Evolutionary conservation across 768 basidiomycete genomes (phyloP).

Genomic region (Galerina marginata): DNA sequence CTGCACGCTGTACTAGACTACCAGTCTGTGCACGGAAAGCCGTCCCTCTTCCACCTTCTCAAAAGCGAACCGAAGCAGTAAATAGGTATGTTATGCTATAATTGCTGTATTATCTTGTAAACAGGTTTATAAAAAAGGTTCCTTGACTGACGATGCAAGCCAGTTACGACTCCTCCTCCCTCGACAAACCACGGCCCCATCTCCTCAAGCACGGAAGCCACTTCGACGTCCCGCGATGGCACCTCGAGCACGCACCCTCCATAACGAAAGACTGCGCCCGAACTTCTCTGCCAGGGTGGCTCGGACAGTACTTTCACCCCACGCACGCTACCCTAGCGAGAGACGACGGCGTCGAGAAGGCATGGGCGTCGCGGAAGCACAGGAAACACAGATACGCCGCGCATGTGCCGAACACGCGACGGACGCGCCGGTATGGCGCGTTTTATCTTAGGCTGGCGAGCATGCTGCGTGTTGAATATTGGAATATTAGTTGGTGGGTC

Average conservation of each 20-base stretch:
- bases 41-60: too few species aligned
- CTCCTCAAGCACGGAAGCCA: conserved; percentile 2
- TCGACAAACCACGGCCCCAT: not conserved
- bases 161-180: not conserved
- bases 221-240: conserved; percentile 26
- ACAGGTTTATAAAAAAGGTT: too few species aligned
- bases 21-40: too few species aligned
- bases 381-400: conserved; percentile 39
- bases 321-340: conserved; percentile 27
- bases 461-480: conserved; percentile 41
- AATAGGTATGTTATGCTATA: too few species aligned
- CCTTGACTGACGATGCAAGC: not conserved
- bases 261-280: conserved; percentile 22
- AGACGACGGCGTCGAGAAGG: conserved; percentile 17
- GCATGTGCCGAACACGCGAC: conserved; percentile 27
- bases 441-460: conserved; percentile 27
- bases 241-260: conserved; percentile 29
- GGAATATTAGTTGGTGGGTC: conserved; percentile 51
- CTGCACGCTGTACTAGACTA: too few species aligned
- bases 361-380: conserved; percentile 49
- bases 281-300: conserved; percentile 25
- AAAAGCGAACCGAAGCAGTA: too few species aligned
- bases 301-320: conserved; percentile 34
- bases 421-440: conserved; percentile 20
- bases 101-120: too few species aligned